Base-by-base conservation (phyloP, 768 basidiomycete genomes). In the Xerocomus spinulosus region DNA sequence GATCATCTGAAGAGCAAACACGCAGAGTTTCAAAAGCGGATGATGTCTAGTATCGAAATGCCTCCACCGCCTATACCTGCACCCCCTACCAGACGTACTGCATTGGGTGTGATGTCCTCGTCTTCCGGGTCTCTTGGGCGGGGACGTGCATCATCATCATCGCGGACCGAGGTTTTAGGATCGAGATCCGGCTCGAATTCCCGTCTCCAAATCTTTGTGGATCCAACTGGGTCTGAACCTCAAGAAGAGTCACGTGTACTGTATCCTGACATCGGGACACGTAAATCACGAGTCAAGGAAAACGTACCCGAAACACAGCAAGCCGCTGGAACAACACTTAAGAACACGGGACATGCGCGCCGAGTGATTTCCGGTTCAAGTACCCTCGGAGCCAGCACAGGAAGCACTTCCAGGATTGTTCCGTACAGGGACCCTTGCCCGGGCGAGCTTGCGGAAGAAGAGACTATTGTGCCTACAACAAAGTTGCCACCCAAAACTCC, bases 1-100 rank as follows among this genome's bases (percentile, higher is more conserved):
- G 91, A 92, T 32, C 85, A 83, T 41, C 75, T 99, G 3, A 80
- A 87, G 64, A 75, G 70, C 43, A 79, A 85, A 55, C 83, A 94
- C 60, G 69, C 79, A 44, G 92, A 94, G 35, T 98, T 97, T 68
- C 90, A 93, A 64, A 93, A 79, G 71, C 86, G 90, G 44, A 93
- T 90, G 87, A 86, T 90, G 83, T 73, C 76, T 21, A 63, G 63
- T 33, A 57, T 69, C 2, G 69, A 68, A 29, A 60, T 71, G 37
- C 67, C 71, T 9, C 64, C 72, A 20, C 69, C 70, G 23, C 61
- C 70, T 9, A 48, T 60, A 13, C 64, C 73, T 44, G 59, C 76
- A 26, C 49, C 66, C 14, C 56, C 74, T 4, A 49, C 65, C 5
- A 66, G 72, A 46, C 76, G 75, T 30, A 61, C 71, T 21, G 77